Evolutionary conservation across 495 filamentous ascomycete species (phyloP), one percentile per base, ranked within the genome.

Genomic region (Aspergillus sclerotioniger): DNA sequence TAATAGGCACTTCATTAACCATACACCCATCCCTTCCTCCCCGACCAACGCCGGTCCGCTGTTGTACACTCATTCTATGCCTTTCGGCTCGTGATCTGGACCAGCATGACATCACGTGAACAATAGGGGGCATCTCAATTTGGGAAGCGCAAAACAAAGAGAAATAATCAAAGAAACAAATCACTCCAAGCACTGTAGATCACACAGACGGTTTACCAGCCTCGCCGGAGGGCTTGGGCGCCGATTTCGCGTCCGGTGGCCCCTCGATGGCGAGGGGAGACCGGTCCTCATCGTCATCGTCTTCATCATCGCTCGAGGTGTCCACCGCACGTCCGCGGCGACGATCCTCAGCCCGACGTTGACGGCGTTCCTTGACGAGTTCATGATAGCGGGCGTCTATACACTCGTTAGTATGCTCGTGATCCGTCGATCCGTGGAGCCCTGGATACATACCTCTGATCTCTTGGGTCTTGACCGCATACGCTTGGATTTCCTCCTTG

Each of bases 401-500:
- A 15, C 6, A 47, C 21, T 15, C 6, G 43, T 67, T n/a, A 67
- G 64, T 56, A 44, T 43, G 9, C 3, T n/a, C 3, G 29, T 8
- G 13, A 20, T 13, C 15, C 21, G 29, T 19, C 1, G 20, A 7
- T 37, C 8, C 31, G 16, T 6, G 7, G 6, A 1, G 21, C 8
- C n/a, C 15, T 16, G n/a, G n/a, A n/a, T n/a, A 35, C 62, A 48
- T 77, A 91, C 90, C 88, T 87, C 90, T 80, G 49, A 95, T 81
- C 62, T 87, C 79, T 50, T 86, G 82, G 1, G 91, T 96, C 28
- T 85, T 86, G 45, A 83, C 80, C 12, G 90, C 89, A 65, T 90
- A 88, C 3, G 78, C 83, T 66, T 94, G 86, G 47, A 96, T 91
- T 63, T 96, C 90, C 54, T 92, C 88, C 72, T 88, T 89, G 21